Conservation (phyloP, 1,284 basidiomycete species). For the Malassezia sp. region DNA sequence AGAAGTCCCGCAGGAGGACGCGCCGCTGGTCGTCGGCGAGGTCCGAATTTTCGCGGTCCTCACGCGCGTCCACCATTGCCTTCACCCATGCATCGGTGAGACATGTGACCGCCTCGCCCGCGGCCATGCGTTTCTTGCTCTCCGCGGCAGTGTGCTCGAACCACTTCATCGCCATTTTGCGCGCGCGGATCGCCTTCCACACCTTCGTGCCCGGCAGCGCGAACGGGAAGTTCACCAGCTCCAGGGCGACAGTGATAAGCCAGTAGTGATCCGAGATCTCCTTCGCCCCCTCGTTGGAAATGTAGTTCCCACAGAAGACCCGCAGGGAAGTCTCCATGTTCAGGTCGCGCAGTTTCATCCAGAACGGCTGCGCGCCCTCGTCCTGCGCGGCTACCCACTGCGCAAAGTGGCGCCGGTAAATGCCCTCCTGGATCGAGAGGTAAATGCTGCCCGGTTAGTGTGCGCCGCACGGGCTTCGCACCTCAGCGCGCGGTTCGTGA, state of each 20-base stretch:
- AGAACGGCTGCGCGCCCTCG: constrained; percentile 51
- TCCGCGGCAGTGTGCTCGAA: constrained; percentile 66
- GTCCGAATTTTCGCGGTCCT: constrained; percentile 52
- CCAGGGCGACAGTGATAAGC: constrained; percentile 84
- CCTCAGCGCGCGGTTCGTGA: constrained; percentile 61
- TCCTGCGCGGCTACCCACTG: constrained; percentile 45
- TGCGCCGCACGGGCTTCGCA: no score
- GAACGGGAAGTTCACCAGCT: constrained; percentile 97
- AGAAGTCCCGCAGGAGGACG: constrained; percentile 61
- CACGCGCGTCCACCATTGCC: constrained; percentile 56
- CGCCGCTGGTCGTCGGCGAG: constrained; percentile 48
- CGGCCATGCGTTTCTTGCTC: constrained; percentile 73
- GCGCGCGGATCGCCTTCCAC: constrained; percentile 82
- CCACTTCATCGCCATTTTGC: constrained; percentile 77
- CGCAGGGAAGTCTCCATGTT: constrained; percentile 96
- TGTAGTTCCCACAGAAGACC: constrained; percentile 86
- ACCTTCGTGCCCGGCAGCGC: constrained; percentile 72
- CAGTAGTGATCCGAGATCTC: constrained; percentile 91
- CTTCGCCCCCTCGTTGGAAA: constrained; percentile 63
- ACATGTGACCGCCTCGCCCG: constrained; percentile 70
- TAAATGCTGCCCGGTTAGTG: no score
- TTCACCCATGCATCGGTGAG: constrained; percentile 86
- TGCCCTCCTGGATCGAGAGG: constrained; percentile 70
- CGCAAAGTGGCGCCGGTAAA: constrained; percentile 66
- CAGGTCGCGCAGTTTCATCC: constrained; percentile 79